Percentiles rank a stretch among this genome's conserved stretches.
Evolutionary conservation across 192 early-diverging fungal genomes (phyloP).

Genomic region (Entomortierella chlamydospora): DNA sequence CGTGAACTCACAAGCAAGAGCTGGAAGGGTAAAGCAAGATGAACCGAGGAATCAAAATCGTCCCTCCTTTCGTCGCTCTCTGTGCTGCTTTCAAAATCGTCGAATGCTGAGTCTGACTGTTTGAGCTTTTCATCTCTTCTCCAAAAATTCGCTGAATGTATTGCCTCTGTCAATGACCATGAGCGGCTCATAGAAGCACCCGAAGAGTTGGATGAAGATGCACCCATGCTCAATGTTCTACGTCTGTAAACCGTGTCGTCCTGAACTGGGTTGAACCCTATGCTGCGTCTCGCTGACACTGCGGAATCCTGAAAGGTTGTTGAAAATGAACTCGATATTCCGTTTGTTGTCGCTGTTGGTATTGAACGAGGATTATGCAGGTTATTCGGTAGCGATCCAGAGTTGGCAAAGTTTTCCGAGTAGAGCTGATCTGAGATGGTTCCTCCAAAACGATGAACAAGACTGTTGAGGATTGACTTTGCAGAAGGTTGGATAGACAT

Average conservation of each 20-base stretch:
- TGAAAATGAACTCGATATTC: not conserved
- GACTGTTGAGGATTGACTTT: not conserved
- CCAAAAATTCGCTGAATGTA: not conserved
- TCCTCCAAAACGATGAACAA: conserved; percentile 4
- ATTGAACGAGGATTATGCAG: not conserved
- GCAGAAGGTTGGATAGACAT: conserved; percentile 2
- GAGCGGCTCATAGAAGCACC: conserved; percentile 9
- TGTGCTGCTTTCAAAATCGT: conserved; percentile 1
- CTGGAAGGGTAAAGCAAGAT: conserved; percentile 26
- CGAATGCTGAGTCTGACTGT: not conserved
- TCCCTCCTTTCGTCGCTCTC: conserved; percentile 16
- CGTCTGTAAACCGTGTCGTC: not conserved
- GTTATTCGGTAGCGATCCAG: not conserved
- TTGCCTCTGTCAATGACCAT: conserved; percentile 2
- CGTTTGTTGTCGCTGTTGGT: not conserved
- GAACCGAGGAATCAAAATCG: conserved; percentile 26
- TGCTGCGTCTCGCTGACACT: not conserved
- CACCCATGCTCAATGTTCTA: not conserved
- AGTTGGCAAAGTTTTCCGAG: not conserved
- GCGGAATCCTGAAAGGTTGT: not conserved
- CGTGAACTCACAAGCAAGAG: conserved; percentile 35
- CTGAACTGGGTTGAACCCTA: not conserved
- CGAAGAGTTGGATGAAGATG: not conserved
- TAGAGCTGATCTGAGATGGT: not conserved
- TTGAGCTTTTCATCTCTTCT: conserved; percentile 2